Evolutionary conservation across 140 eudicot species (phyloP), one percentile per base, ranked within the genome.

Genomic region (Ambrosia hybrid): DNA sequence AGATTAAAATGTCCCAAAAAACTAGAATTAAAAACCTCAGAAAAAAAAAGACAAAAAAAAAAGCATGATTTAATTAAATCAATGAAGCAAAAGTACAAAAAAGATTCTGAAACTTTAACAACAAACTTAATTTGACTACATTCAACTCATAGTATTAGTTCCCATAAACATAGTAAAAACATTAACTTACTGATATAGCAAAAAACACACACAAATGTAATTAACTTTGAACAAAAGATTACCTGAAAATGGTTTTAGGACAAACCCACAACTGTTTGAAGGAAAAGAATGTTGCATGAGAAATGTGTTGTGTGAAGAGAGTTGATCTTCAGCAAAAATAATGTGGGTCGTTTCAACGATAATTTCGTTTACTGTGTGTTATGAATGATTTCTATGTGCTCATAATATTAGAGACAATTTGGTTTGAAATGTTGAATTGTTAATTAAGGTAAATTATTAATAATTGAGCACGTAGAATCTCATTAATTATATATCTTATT

Each of bases 211-310:
- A 21, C 17, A 72, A 62, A 79, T 38, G 75, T 33, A 67, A 59
- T 15, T 14, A 52, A 58, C 38, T 78, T 78, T 57, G 38, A 65
- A 48, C 26, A 37, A 62, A 66, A 51, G 39, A 57, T 34, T 73
- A 79, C 83, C 83, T 79, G 45, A 51, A 65, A 58, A 73, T 66
- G 68, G 72, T 73, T 79, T 73, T 15, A 15, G 66, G 46, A 79
- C 4, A 6, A 73, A 79, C 75, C 83, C 79, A 79, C 75, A 58
- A 73, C 1, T 67, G 59, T 73, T 73, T 67, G 30, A 45, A 60
- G 43, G 71, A 79, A 67, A 13, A 21, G 67, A 79, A 67, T 51
- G 79, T 39, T 41, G 71, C 61, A 55, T 34, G 59, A 48, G 65
- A 73, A 73, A 48, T 68, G 73, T 65, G 78, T 52, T 65, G 21